These are phyloP conservation scores for Teunomyces kruisii DNA, from an alignment of 805 yeast species.

Conservation along the genomic window DNA sequence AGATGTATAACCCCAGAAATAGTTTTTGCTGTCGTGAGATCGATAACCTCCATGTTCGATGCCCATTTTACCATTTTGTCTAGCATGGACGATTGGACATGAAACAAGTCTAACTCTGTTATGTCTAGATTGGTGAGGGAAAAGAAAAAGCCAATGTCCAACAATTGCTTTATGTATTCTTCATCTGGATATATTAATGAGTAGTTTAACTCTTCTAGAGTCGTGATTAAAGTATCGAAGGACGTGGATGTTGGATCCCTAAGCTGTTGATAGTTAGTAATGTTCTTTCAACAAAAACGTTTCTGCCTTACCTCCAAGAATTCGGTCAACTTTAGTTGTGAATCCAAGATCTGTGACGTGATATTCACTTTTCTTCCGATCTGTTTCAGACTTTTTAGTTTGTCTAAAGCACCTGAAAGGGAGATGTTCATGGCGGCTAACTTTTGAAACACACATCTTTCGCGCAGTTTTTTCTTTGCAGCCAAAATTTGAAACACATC, in stretches of 20 bases:
- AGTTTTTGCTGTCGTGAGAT: neutral
- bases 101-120: neutral
- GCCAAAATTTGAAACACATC: neutral
- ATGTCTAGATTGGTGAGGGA: neutral
- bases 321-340: neutral
- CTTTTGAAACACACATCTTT: neutral
- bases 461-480: conserved; percentile 1
- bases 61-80: neutral
- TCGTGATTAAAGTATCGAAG: neutral
- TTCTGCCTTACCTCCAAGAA: neutral
- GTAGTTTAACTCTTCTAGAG: neutral
- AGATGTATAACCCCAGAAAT: neutral
- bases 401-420: neutral
- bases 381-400: conserved; percentile 1
- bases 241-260: neutral
- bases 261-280: neutral
- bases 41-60: neutral
- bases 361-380: neutral
- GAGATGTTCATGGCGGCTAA: neutral
- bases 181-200: neutral
- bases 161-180: neutral
- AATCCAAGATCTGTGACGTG: too few relatives aligned
- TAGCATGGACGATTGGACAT: neutral
- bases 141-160: neutral
- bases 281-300: too few relatives aligned